phyloP scores from a whole-genome alignment of 1,284 basidiomycete species.

The Pisolithus thermaeus region DNA sequence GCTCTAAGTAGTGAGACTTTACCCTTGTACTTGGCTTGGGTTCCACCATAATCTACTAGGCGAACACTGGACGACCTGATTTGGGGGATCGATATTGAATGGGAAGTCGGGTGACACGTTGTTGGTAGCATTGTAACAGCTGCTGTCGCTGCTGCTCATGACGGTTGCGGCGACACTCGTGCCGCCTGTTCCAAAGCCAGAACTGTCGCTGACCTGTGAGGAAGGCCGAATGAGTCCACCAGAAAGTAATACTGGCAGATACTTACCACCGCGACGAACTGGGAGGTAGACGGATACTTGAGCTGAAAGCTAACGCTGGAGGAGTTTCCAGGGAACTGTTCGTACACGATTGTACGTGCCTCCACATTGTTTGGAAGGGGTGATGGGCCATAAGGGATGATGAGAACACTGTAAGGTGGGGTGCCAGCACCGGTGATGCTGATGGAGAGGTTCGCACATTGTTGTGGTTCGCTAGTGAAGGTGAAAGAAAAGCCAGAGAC shows the following conservation, averaged over 20 bases:
- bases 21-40: conserved; percentile 49
- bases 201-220: conserved; percentile 62
- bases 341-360: conserved; percentile 54
- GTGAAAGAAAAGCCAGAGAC: conserved; percentile 45
- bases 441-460: conserved; percentile 60
- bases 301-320: conserved; percentile 50
- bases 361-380: conserved; percentile 58
- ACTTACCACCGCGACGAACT: conserved; percentile 73
- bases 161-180: conserved; percentile 63
- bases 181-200: conserved; percentile 68
- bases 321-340: conserved; percentile 41
- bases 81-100: conserved; percentile 55
- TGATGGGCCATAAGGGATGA: conserved; percentile 60
- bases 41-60: conserved; percentile 62
- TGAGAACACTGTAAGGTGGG: conserved; percentile 60
- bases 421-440: conserved; percentile 43
- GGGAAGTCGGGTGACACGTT: conserved; percentile 50
- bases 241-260: background rate
- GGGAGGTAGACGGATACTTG: conserved; percentile 59
- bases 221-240: background rate
- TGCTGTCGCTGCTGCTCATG: conserved; percentile 42
- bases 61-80: conserved; percentile 57
- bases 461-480: conserved; percentile 50
- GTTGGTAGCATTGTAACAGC: conserved; percentile 51
- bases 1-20: background rate